Evolutionary conservation across 176 grass and related monocot genomes (phyloP).

Genomic region (Juncus inflexus): DNA sequence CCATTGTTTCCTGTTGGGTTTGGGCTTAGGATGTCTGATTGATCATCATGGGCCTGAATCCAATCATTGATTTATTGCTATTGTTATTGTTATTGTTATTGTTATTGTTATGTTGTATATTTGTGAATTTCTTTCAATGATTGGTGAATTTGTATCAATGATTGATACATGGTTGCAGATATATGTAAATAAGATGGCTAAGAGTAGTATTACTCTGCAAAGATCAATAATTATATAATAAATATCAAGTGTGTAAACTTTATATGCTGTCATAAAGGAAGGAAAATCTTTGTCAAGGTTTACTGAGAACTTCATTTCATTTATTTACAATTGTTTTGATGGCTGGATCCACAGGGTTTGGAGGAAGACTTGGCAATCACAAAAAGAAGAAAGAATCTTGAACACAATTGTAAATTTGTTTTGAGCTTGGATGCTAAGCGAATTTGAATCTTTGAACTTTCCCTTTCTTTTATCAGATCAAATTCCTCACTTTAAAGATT

Average conservation of each 20-base stretch:
- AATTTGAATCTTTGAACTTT: slow-evolving; percentile 33
- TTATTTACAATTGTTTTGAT: slow-evolving; percentile 14
- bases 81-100: slow-evolving; percentile 6
- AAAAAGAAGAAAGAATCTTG: slow-evolving; percentile 11
- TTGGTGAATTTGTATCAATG: too few species aligned
- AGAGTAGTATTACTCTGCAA: neutral
- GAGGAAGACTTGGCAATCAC: slow-evolving; percentile 13
- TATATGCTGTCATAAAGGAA: too few species aligned
- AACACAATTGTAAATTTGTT: slow-evolving; percentile 10
- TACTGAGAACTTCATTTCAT: neutral
- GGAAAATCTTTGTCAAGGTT: too few species aligned
- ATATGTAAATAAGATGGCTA: neutral
- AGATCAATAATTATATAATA: too few species aligned
- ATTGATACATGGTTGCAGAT: too few species aligned
- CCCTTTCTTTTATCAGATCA: slow-evolving; percentile 25
- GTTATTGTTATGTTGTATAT: neutral
- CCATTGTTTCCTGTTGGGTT: slow-evolving; percentile 35
- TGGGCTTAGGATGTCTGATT: slow-evolving; percentile 34
- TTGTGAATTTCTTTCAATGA: neutral
- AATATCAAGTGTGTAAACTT: too few species aligned
- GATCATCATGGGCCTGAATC: neutral
- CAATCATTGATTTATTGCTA: slow-evolving; percentile 4
- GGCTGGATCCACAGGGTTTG: slow-evolving; percentile 14
- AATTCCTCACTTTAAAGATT: slow-evolving; percentile 30
- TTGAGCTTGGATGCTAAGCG: slow-evolving; percentile 18